Percentiles rank a stretch among this genome's conserved stretches.
Evolutionary conservation across 495 filamentous ascomycete species (phyloP).

Genomic region (Apiosordaria backusii): DNA sequence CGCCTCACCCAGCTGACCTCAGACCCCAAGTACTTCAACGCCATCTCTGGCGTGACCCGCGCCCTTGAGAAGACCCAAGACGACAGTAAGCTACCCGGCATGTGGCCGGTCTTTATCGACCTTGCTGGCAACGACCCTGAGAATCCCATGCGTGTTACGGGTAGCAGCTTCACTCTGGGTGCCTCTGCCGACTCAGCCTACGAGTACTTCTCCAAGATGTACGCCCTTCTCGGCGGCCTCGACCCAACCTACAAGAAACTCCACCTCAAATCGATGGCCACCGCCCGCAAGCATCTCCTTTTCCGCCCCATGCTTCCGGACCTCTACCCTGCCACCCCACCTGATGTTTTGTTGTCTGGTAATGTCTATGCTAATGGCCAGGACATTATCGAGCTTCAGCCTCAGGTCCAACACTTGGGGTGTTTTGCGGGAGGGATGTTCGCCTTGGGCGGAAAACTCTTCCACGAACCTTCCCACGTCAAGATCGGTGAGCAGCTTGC

Average conservation of each 20-base stretch:
- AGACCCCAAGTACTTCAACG: constrained; percentile 77
- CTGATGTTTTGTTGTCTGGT: constrained; percentile 66
- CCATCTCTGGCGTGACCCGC: constrained; percentile 72
- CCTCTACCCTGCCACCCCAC: constrained; percentile 26
- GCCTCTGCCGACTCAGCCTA: constrained; percentile 76
- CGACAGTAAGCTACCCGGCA: constrained; percentile 66
- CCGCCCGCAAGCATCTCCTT: constrained; percentile 61
- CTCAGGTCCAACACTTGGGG: constrained; percentile 47
- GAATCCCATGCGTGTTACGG: constrained; percentile 28
- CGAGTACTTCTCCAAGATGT: constrained; percentile 82
- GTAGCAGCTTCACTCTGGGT: constrained; percentile 60
- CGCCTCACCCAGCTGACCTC: constrained; percentile 79
- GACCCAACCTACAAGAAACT: constrained; percentile 40
- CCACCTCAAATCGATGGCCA: constrained; percentile 56
- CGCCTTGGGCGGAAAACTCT: constrained; percentile 75
- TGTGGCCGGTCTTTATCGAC: constrained; percentile 79
- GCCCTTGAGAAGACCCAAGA: constrained; percentile 66
- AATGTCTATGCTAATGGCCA: constrained; percentile 28
- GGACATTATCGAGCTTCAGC: constrained; percentile 25
- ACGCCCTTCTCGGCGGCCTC: constrained; percentile 42
- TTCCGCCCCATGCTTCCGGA: constrained; percentile 63
- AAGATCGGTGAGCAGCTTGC: constrained; percentile 76
- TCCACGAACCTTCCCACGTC: constrained; percentile 64
- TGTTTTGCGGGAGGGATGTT: constrained; percentile 95
- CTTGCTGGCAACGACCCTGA: constrained; percentile 10